phyloP scores from a whole-genome alignment of 441 rosid species.

The Aleurites moluccanus region DNA sequence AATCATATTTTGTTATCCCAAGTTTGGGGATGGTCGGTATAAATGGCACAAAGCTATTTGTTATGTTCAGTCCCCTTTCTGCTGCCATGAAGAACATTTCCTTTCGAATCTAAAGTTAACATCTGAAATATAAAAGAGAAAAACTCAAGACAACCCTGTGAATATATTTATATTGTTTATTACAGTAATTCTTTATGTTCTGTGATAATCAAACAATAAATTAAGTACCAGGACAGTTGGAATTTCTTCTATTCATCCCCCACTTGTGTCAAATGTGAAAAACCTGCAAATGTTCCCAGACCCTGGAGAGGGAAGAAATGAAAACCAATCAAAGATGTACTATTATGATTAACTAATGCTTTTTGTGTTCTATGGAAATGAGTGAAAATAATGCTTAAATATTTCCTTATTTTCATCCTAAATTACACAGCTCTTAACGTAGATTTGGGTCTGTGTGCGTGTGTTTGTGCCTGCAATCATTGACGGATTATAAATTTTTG shows the following conservation, averaged over 20 bases:
- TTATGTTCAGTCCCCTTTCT: slow-evolving; percentile 22
- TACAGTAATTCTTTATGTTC: slow-evolving; percentile 32
- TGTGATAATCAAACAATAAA: too few species aligned
- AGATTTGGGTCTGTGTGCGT: too few species aligned
- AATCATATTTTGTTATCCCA: slow-evolving; percentile 23
- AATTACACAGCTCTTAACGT: background rate
- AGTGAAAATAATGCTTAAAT: background rate
- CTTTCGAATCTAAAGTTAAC: slow-evolving; percentile 27
- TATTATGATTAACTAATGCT: background rate
- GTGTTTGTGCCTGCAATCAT: too few species aligned
- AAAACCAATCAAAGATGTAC: background rate
- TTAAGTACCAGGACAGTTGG: background rate
- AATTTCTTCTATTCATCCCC: background rate
- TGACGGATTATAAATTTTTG: too few species aligned
- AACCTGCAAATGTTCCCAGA: background rate
- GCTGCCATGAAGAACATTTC: slow-evolving; percentile 25
- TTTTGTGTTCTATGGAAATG: background rate
- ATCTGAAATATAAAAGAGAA: slow-evolving; percentile 15
- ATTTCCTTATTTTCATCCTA: background rate
- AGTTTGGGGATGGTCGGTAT: slow-evolving; percentile 37
- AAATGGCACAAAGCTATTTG: slow-evolving; percentile 34
- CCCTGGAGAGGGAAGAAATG: background rate
- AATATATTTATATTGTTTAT: slow-evolving; percentile 22
- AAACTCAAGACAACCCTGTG: slow-evolving; percentile 16
- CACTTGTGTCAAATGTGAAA: background rate